Conservation (phyloP, 768 basidiomycete genomes). For the Tricholoma sp. region DNA sequence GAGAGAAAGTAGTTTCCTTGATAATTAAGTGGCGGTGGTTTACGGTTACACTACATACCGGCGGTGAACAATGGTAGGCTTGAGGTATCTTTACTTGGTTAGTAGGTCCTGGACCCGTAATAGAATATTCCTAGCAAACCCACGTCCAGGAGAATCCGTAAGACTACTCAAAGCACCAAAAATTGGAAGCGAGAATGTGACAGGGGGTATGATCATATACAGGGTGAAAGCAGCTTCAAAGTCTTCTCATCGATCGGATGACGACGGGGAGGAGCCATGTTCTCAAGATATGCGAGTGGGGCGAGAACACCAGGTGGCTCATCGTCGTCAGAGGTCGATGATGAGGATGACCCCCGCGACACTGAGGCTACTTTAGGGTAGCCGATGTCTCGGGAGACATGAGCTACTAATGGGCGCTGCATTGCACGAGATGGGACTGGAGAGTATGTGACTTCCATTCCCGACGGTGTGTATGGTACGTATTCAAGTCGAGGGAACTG, state of each 20-base stretch:
- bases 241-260: constrained; percentile 59
- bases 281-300: constrained; percentile 66
- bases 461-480: constrained; percentile 34
- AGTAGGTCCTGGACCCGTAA: background rate
- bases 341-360: constrained; percentile 22
- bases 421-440: constrained; percentile 7
- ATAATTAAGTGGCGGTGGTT: background rate
- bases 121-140: background rate
- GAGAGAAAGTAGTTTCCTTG: background rate
- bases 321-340: constrained; percentile 27
- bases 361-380: constrained; percentile 9
- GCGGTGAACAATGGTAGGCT: background rate
- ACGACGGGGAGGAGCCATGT: constrained; percentile 56
- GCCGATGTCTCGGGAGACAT: background rate
- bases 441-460: constrained; percentile 15
- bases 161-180: background rate
- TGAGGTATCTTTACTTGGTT: background rate
- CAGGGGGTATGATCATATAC: constrained; percentile 10
- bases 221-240: constrained; percentile 33
- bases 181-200: background rate
- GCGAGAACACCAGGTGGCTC: constrained; percentile 38
- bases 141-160: background rate
- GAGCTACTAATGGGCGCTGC: background rate
- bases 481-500: constrained; percentile 41
- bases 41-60: background rate